Conservation (phyloP, 805 yeast species). For the Metschnikowia cubensis region DNA sequence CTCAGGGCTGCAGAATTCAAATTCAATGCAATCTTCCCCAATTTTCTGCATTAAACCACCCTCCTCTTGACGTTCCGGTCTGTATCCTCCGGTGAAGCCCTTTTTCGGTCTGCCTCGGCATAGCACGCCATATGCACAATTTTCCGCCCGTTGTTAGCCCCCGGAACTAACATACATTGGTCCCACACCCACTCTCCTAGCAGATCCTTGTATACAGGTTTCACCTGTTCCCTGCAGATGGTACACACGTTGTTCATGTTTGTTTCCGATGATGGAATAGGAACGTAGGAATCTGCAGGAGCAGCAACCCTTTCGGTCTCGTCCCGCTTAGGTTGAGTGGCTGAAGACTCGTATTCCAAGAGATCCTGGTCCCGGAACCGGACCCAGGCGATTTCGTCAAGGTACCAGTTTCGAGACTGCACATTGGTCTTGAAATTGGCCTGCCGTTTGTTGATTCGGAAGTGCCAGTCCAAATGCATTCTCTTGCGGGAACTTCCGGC, state of each 20-base stretch:
- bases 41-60: background rate
- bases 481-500: conserved; percentile 52
- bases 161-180: conserved; percentile 36
- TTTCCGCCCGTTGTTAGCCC: conserved; percentile 32
- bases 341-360: conserved; percentile 27
- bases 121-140: conserved; percentile 39
- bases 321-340: conserved; percentile 9
- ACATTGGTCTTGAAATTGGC: conserved; percentile 33
- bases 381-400: conserved; percentile 69
- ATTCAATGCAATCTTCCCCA: too few relatives aligned
- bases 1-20: too few relatives aligned
- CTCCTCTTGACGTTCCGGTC: conserved; percentile 23
- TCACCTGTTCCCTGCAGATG: conserved; percentile 40
- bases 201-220: conserved; percentile 41
- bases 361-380: conserved; percentile 63
- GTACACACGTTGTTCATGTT: conserved; percentile 44
- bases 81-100: conserved; percentile 27
- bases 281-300: conserved; percentile 38
- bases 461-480: conserved; percentile 93
- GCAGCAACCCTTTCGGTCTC: background rate
- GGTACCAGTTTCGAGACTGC: conserved; percentile 80
- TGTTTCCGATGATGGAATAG: conserved; percentile 60
- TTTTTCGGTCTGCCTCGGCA: conserved; percentile 35
- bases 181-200: conserved; percentile 47
- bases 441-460: conserved; percentile 79